phyloP scores from a whole-genome alignment of 176 grass and related monocot species.

The Tillandsia fasciculata region DNA sequence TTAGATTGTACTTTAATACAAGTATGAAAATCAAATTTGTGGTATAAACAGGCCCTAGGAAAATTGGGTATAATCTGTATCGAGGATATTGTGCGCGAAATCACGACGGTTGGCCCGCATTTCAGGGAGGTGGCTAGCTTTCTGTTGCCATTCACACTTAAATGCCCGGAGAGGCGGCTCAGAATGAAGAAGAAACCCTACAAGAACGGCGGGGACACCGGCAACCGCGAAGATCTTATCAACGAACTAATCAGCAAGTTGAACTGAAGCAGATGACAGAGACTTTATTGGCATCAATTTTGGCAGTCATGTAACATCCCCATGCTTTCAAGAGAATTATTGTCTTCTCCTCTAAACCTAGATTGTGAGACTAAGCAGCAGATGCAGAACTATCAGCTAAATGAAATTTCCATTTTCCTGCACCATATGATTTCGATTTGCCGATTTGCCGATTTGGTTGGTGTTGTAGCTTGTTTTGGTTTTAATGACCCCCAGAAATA shows the following conservation, averaged over 20 bases:
- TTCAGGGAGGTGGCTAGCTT: slow-evolving; percentile 40
- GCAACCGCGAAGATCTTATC: slow-evolving; percentile 52
- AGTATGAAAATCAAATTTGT: not conserved
- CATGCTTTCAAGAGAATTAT: too few species aligned
- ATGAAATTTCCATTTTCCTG: too few species aligned
- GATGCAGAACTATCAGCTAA: too few species aligned
- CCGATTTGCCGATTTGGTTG: too few species aligned
- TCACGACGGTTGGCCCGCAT: slow-evolving; percentile 43
- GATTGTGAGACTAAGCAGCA: too few species aligned
- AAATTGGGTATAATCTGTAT: slow-evolving; percentile 53
- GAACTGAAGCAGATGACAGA: slow-evolving; percentile 23
- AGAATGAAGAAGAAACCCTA: slow-evolving; percentile 53
- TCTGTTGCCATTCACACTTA: slow-evolving; percentile 60
- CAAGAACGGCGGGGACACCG: slow-evolving; percentile 60
- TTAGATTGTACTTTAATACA: not conserved
- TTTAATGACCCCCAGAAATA: too few species aligned
- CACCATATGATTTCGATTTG: too few species aligned
- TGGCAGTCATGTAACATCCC: too few species aligned
- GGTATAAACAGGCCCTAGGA: slow-evolving; percentile 36
- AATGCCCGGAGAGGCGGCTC: slow-evolving; percentile 55
- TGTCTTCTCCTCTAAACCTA: too few species aligned
- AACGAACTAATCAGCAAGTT: slow-evolving; percentile 62
- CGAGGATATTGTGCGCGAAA: slow-evolving; percentile 55
- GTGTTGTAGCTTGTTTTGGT: too few species aligned
- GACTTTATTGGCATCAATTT: too few species aligned